Conservation (phyloP, 306 rosid species). For the Lathyrus aphaca region DNA sequence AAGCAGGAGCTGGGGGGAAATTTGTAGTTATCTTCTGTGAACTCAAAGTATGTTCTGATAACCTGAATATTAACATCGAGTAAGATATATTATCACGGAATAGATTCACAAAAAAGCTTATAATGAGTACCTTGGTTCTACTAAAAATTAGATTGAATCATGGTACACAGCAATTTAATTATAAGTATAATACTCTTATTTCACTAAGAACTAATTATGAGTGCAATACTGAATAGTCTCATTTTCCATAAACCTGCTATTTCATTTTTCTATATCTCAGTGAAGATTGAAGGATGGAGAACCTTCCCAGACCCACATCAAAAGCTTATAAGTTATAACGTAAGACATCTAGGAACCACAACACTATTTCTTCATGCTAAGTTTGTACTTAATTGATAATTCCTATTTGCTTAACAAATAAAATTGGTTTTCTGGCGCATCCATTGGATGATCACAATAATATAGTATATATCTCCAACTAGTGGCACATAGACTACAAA, state of each 20-base stretch:
- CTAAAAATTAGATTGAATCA: slow-evolving; percentile 22
- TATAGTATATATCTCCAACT: slow-evolving; percentile 18
- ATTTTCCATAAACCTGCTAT: slow-evolving; percentile 20
- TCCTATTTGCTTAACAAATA: slow-evolving; percentile 4
- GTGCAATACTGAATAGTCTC: neutral
- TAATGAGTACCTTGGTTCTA: slow-evolving; percentile 22
- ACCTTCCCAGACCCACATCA: slow-evolving; percentile 15
- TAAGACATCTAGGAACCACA: slow-evolving; percentile 17
- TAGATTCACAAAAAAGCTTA: slow-evolving; percentile 24
- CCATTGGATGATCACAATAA: slow-evolving; percentile 23
- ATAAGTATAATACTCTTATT: slow-evolving; percentile 4
- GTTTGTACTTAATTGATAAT: slow-evolving; percentile 8
- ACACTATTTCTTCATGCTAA: slow-evolving; percentile 16
- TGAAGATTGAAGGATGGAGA: slow-evolving; percentile 16
- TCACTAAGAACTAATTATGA: slow-evolving; percentile 10
- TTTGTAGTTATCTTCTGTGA: slow-evolving; percentile 44
- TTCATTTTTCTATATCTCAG: slow-evolving; percentile 17
- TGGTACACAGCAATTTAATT: slow-evolving; percentile 11
- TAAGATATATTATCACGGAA: slow-evolving; percentile 32
- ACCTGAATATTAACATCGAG: slow-evolving; percentile 45
- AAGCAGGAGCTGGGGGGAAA: slow-evolving; percentile 38
- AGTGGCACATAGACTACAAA: slow-evolving; percentile 3
- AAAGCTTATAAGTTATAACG: slow-evolving; percentile 1
- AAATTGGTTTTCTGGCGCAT: slow-evolving; percentile 2
- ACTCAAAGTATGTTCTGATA: slow-evolving; percentile 42